Conservation (phyloP, 768 basidiomycete genomes). For the Erythrobasidium yunnanense region DNA sequence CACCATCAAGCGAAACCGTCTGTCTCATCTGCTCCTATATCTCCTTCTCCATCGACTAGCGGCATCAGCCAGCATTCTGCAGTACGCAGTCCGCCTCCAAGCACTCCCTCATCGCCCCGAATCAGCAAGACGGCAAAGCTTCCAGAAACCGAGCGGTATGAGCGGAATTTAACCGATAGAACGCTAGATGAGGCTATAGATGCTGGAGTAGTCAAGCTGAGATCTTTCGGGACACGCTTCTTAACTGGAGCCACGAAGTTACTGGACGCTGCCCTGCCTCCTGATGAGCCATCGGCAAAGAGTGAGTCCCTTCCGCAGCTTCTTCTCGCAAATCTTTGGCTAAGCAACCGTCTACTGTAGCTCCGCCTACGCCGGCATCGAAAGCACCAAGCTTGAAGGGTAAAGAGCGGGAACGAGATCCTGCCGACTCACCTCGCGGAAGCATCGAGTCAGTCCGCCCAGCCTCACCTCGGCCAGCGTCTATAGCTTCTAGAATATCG, state of each 20-base stretch:
- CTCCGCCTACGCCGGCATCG: too few species aligned
- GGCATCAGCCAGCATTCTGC: neutral
- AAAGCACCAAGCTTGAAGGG: conserved; percentile 9
- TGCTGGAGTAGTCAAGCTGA: neutral
- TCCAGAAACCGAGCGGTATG: too few species aligned
- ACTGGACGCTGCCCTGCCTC: conserved; percentile 12
- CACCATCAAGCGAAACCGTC: too few species aligned
- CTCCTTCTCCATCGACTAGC: too few species aligned
- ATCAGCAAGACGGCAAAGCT: neutral
- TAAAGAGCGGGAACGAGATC: conserved; percentile 17
- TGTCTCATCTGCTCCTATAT: too few species aligned
- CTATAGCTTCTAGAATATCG: too few species aligned
- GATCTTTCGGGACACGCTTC: neutral
- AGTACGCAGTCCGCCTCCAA: neutral
- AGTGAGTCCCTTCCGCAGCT: neutral
- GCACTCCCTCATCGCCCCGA: neutral
- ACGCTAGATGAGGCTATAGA: conserved; percentile 22
- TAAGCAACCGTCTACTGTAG: too few species aligned
- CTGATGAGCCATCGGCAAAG: neutral
- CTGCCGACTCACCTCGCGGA: neutral
- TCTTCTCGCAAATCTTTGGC: too few species aligned
- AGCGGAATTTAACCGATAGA: neutral
- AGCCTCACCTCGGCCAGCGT: neutral
- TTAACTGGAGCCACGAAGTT: neutral
- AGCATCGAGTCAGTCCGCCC: too few species aligned